These are phyloP conservation scores for Madurella fahalii DNA, from an alignment of 2,329 filamentous ascomycete species.

Conservation along the genomic window DNA sequence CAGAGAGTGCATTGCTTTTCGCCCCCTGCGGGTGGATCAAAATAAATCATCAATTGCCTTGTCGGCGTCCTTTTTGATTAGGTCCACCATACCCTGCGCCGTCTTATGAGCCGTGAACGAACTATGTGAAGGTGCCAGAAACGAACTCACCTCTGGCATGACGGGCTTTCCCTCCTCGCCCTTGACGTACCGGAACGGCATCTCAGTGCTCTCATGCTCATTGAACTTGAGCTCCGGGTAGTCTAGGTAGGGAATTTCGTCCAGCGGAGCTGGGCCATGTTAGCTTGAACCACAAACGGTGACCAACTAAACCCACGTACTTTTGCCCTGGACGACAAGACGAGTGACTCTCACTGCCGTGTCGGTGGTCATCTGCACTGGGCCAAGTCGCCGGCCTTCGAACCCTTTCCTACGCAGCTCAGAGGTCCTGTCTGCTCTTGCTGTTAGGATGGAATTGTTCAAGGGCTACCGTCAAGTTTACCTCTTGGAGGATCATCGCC, in stretches of 20 bases:
- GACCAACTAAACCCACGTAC: slow-evolving; percentile 44
- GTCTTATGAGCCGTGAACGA: not conserved
- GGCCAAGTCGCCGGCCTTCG: slow-evolving; percentile 77
- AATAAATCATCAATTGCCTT: slow-evolving; percentile 86
- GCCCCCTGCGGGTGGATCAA: slow-evolving; percentile 33
- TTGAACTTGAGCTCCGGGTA: slow-evolving; percentile 86
- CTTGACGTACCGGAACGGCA: slow-evolving; percentile 96
- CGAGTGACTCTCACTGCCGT: slow-evolving; percentile 92
- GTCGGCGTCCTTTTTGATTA: slow-evolving; percentile 91
- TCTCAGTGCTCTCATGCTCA: slow-evolving; percentile 89
- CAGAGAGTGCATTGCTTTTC: not conserved
- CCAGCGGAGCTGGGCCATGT: slow-evolving; percentile 59
- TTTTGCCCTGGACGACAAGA: slow-evolving; percentile 78
- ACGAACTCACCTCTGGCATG: slow-evolving; percentile 74
- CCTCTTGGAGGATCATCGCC: slow-evolving; percentile 92
- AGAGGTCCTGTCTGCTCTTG: slow-evolving; percentile 76
- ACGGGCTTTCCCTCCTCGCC: slow-evolving; percentile 70
- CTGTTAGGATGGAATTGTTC: slow-evolving; percentile 15
- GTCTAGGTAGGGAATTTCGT: slow-evolving; percentile 77
- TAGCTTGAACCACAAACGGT: not conserved
- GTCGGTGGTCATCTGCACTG: slow-evolving; percentile 97
- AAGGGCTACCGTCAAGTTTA: slow-evolving; percentile 39
- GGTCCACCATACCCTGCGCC: slow-evolving; percentile 85
- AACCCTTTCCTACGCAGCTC: slow-evolving; percentile 94
- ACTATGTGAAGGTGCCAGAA: slow-evolving; percentile 11